Percentiles rank a stretch among this genome's conserved stretches.
Evolutionary conservation across 768 basidiomycete genomes (phyloP).

Genomic region (Podaxis mareebaensis): DNA sequence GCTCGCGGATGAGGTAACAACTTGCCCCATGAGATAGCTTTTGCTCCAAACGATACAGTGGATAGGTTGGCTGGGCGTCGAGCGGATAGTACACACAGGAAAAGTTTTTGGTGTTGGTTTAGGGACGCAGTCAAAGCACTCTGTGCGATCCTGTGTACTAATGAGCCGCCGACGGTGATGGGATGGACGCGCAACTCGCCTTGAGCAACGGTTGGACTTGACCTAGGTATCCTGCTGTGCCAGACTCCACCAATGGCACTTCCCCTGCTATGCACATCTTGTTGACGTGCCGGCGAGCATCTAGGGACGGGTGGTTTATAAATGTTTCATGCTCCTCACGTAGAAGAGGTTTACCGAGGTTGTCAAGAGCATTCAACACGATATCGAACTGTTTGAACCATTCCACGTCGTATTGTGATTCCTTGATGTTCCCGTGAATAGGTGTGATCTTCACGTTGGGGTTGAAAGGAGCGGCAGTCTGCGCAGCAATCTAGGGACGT

Average conservation of each 20-base stretch:
- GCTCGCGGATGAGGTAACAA: conserved; percentile 12
- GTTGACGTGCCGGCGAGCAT: conserved; percentile 94
- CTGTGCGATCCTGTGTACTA: conserved; percentile 68
- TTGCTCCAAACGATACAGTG: conserved; percentile 99
- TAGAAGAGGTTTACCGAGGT: conserved; percentile 67
- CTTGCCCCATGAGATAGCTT: conserved; percentile 90
- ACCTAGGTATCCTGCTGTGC: conserved; percentile 95
- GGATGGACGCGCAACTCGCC: conserved; percentile 38
- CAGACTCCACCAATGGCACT: conserved; percentile 92
- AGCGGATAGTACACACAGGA: conserved; percentile 96
- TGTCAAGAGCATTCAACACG: conserved; percentile 94
- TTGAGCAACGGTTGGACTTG: conserved; percentile 94
- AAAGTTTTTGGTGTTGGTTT: conserved; percentile 94
- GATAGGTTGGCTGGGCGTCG: conserved; percentile 95
- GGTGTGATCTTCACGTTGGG: conserved; percentile 86
- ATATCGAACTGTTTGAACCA: conserved; percentile 94
- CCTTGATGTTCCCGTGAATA: conserved; percentile 95
- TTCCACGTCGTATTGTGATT: conserved; percentile 80
- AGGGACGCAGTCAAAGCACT: conserved; percentile 96
- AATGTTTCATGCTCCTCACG: not conserved
- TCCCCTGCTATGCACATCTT: conserved; percentile 95
- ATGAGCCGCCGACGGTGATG: not conserved
- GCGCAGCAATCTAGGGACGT: conserved; percentile 67
- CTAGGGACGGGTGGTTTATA: conserved; percentile 37
- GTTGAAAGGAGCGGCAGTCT: conserved; percentile 82